Evolutionary conservation across 2,329 filamentous ascomycete species (phyloP), one percentile per base, ranked within the genome.

Genomic region (Chalaropsis thielavioides): DNA sequence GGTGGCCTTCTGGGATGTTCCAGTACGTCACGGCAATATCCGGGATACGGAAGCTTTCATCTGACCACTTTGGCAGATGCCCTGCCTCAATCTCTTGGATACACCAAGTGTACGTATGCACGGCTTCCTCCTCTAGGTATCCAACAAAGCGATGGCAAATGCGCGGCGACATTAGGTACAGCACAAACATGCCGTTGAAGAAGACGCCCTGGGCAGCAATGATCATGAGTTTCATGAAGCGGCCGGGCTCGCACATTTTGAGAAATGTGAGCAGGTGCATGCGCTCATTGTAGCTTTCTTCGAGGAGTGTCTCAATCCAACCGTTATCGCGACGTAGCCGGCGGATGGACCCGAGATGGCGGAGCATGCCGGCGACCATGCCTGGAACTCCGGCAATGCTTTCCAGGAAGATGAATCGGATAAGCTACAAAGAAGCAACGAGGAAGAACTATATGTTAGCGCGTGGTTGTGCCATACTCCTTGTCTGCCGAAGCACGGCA

Each of bases 71-170:
- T 0, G 92, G 91, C 15, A 96, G 78, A 66, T 84, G 82, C n/a
- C 92, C 92, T 2, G 82, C 80, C 66, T 97, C 92, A 27, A 99
- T 82, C 72, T 97, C 94, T 69, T 85, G 80, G 70, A 97, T 88
- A 67, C 90, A 89, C 61, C 91, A 85, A 0, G 90, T 94, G 77
- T 99, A 99, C 0, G 94, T 99, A 72, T 95, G 83, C 1, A 97
- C 92, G 8, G 94, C 94, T 75, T 99, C 94, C 74, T 99, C 94
- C 75, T 99, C 94, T 13, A 99, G 84, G 71, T 97, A 97, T 1
- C 92, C 94, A 63, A 97, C 92, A 74, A 99, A 97, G 56, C 94
- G 87, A 75, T 99, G 94, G 72, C 89, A 92, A 68, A 90, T 92
- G 68, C 86, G 85, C 6, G 94, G 92, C 1, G 87, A 90, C 67